Evolutionary conservation across 371 early-diverging fungal species (phyloP).

Genomic region (Rhizomucor miehei): DNA sequence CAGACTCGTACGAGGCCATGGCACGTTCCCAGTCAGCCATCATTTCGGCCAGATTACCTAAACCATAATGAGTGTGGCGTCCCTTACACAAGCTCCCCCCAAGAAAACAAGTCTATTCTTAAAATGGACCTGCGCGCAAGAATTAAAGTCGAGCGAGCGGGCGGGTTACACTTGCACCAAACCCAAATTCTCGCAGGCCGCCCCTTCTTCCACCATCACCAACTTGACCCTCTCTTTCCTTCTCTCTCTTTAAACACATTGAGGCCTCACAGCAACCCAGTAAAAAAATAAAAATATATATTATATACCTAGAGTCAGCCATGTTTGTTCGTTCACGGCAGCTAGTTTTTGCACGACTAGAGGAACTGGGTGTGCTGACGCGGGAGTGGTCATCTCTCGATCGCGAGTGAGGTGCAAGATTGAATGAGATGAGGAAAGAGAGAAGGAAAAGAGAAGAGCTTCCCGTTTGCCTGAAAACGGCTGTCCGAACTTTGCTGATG

Average conservation of each 20-base stretch:
- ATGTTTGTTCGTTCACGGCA: slow-evolving; percentile 71
- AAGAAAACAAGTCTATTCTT: slow-evolving; percentile 8
- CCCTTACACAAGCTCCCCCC: slow-evolving; percentile 12
- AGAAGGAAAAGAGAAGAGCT: slow-evolving; percentile 6
- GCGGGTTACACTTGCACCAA: slow-evolving; percentile 1
- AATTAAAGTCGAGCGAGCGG: slow-evolving; percentile 15
- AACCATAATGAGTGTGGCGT: slow-evolving; percentile 26
- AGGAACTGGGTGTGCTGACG: slow-evolving; percentile 12
- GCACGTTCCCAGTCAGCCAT: slow-evolving; percentile 79
- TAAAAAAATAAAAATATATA: background rate
- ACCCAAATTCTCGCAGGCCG: background rate
- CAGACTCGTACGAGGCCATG: slow-evolving; percentile 76
- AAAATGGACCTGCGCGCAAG: slow-evolving; percentile 13
- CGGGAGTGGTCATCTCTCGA: slow-evolving; percentile 4
- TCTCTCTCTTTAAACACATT: slow-evolving; percentile 1
- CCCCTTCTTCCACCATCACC: background rate
- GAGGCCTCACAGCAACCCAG: background rate
- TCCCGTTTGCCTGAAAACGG: slow-evolving; percentile 1
- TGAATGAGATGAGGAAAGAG: slow-evolving; percentile 22
- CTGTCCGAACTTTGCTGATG: background rate
- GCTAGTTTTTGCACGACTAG: slow-evolving; percentile 59
- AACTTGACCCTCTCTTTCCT: background rate
- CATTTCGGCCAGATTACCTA: slow-evolving; percentile 66
- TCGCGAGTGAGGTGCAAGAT: slow-evolving; percentile 5
- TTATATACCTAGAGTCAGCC: slow-evolving; percentile 72